Percentiles rank a stretch among this genome's conserved stretches.
Evolutionary conservation across 306 rosid species (phyloP).

Genomic region (Cotoneaster glaucophyllus): DNA sequence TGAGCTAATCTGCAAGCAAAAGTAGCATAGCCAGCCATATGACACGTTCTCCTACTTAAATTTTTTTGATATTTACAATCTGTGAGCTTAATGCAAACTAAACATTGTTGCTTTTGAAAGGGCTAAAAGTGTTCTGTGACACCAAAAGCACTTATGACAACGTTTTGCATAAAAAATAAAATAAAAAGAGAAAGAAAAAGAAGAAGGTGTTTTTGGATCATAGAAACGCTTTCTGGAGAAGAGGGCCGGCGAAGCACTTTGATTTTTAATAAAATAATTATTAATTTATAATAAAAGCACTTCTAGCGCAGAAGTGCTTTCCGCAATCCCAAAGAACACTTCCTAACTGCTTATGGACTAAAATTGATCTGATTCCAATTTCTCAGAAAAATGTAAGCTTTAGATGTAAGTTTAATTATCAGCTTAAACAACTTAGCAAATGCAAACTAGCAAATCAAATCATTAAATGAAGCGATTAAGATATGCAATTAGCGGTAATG

Average conservation of each 20-base stretch:
- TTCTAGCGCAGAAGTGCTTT: neutral
- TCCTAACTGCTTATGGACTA: neutral
- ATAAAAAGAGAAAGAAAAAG: too few species aligned
- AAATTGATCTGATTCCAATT: neutral
- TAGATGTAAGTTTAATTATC: neutral
- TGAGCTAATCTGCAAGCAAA: conserved; percentile 33
- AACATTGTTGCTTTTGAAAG: too few species aligned
- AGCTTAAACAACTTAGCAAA: neutral
- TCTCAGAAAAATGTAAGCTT: neutral
- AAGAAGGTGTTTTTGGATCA: too few species aligned
- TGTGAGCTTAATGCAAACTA: too few species aligned
- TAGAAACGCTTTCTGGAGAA: too few species aligned
- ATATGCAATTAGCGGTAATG: neutral
- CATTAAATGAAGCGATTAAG: neutral
- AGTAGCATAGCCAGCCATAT: neutral
- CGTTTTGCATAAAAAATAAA: too few species aligned
- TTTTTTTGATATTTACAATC: neutral
- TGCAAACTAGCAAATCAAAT: neutral
- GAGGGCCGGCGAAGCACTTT: too few species aligned
- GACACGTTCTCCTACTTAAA: neutral
- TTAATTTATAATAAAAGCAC: neutral
- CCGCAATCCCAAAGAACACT: neutral
- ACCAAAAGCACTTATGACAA: too few species aligned
- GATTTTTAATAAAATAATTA: too few species aligned
- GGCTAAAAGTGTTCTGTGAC: too few species aligned